Conservation (phyloP, 441 rosid genomes). For the Iberis amara region DNA sequence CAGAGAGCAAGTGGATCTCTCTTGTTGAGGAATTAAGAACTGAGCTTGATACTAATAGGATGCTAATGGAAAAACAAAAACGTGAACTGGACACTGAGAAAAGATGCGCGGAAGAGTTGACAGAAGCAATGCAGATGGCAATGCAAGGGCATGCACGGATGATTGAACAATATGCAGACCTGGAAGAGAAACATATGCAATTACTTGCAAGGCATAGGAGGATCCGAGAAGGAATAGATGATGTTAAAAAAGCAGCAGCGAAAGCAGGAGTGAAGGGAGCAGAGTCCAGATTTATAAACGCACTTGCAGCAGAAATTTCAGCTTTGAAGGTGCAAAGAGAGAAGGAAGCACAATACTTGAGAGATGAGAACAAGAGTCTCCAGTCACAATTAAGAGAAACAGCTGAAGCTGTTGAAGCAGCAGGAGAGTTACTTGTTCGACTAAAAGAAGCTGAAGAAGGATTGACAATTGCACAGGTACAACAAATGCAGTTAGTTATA, state of each 20-base stretch:
- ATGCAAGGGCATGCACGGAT: conserved; percentile 92
- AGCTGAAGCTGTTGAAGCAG: conserved; percentile 97
- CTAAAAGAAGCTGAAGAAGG: conserved; percentile 95
- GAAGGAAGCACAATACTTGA: conserved; percentile 71
- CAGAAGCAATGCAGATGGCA: conserved; percentile 90
- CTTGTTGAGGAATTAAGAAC: conserved; percentile 75
- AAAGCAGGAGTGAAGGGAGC: conserved; percentile 92
- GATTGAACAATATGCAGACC: conserved; percentile 96
- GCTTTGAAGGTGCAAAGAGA: conserved; percentile 79
- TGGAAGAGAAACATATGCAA: conserved; percentile 88
- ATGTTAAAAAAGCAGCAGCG: conserved; percentile 87
- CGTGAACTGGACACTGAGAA: conserved; percentile 77
- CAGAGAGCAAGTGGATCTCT: conserved; percentile 93
- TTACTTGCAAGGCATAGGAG: conserved; percentile 86
- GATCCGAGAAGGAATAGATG: conserved; percentile 88
- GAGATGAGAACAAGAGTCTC: conserved; percentile 88
- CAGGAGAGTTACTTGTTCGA: conserved; percentile 89
- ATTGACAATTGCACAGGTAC: conserved; percentile 63
- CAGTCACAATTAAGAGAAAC: conserved; percentile 88
- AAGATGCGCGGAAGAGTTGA: conserved; percentile 77
- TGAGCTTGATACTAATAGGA: conserved; percentile 73
- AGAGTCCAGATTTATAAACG: conserved; percentile 88
- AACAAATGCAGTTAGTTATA: conserved; percentile 5
- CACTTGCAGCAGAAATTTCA: conserved; percentile 89
- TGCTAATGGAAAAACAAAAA: conserved; percentile 61